Evolutionary conservation across 306 rosid species (phyloP).

Genomic region (Trifolium pratense): DNA sequence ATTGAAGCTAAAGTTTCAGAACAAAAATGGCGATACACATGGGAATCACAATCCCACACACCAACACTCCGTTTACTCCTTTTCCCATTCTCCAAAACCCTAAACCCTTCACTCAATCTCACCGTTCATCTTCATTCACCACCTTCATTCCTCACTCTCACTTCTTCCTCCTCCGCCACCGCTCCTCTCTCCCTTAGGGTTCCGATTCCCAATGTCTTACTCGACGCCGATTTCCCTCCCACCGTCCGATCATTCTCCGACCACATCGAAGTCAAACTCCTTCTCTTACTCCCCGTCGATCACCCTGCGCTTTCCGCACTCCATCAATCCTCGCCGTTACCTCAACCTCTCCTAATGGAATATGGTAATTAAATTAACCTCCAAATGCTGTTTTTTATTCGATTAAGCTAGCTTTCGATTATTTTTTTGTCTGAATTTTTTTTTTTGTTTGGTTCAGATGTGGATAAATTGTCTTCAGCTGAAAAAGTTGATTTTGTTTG

Average conservation of each 20-base stretch:
- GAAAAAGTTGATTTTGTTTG: constrained; percentile 75
- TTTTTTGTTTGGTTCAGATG: constrained; percentile 56
- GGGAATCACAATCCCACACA: constrained; percentile 87
- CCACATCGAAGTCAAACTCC: constrained; percentile 80
- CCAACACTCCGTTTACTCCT: constrained; percentile 77
- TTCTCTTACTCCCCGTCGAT: constrained; percentile 80
- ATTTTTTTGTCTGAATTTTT: too few relatives aligned
- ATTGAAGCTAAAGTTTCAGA: not conserved
- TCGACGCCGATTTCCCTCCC: constrained; percentile 66
- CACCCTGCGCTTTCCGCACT: constrained; percentile 65
- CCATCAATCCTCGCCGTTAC: constrained; percentile 29
- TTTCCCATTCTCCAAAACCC: constrained; percentile 45
- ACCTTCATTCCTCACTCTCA: constrained; percentile 45
- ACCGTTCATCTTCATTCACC: constrained; percentile 51
- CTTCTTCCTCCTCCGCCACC: not conserved
- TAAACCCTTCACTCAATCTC: constrained; percentile 63
- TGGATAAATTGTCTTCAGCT: constrained; percentile 49
- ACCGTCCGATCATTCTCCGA: constrained; percentile 60
- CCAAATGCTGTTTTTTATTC: not conserved
- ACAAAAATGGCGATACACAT: constrained; percentile 73
- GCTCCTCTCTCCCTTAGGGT: constrained; percentile 65
- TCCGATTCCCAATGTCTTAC: constrained; percentile 73
- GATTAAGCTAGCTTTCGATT: not conserved
- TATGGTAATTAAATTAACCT: constrained; percentile 60
- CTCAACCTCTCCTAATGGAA: constrained; percentile 52